Base-by-base conservation (phyloP, 2,329 filamentous ascomycete species). In the Fusarium haematococcum region DNA sequence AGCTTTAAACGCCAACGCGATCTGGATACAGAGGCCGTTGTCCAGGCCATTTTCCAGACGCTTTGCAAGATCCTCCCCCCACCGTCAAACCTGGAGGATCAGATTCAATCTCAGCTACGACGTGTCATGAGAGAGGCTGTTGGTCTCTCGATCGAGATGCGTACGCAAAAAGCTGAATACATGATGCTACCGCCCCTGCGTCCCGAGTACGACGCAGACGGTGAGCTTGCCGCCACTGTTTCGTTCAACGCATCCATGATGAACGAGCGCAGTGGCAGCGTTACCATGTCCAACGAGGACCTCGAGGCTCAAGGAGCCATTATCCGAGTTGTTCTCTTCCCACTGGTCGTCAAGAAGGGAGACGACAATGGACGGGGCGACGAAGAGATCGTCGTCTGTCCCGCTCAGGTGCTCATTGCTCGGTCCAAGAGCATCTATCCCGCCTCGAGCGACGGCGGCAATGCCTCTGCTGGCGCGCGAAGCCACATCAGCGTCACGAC, bases 181-280 rank as follows among this genome's bases (percentile, higher is more conserved):
- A 97, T 98, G 86, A 99, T 99, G 96, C 91, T 98, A 20, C 96
- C 97, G 32, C 97, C 97, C 6, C 88, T 98, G 65, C 94, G 97
- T 83, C 97, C 97, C 25, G 95, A 98, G 83, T 98, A 98, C 83
- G 95, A 98, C 83, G 93, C 92, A 77, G 95, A 97, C 73, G 97
- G 97, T 77, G 96, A 98, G 79, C 90, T 99, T 10, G 89, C 92
- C 18, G 93, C 94, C 64, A 96, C 95, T 66, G 94, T 98, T 11
- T 89, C 91, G 69, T 99, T 99, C 90, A 98, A 98, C 80, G 93
- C 96, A 1, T 90, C 93, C 35, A 90, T 98, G 79, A 98, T 99
- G 96, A 97, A 97, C 79, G 96, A 98, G 85, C 93, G 94, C 67
- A 94, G 92, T 69, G 92, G 93, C 48, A 90, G 92, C 73, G 75